Evolutionary conservation across 345 rosid species (phyloP), one percentile per base, ranked within the genome.

Genomic region (Noccaea caerulescens): DNA sequence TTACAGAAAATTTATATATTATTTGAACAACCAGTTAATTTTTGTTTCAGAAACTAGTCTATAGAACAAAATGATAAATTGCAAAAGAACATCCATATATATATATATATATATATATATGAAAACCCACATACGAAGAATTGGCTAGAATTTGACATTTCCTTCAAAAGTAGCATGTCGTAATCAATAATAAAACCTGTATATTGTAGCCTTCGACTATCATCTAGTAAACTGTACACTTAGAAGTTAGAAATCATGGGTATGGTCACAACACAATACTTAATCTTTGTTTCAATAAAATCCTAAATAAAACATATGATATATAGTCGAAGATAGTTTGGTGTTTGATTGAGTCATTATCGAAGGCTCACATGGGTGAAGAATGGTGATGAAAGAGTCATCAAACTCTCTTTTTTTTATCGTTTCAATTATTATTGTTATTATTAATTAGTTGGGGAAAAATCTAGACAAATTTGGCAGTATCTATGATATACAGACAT

Each of bases 361-460:
- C 80, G 63, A 53, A 68, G 60, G 39, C 43, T 73, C 96, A 84
- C 91, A 83, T 83, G 96, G 79, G 75, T 9, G 61, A 84, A 81
- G 80, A 84, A 85, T 85, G 88, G 77, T 56, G 47, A 56, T 45
- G 85, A 84, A 76, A 51, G 86, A 46, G 89, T 81, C 67, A 69
- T 62, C 51, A 69, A 69, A 63, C 58, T 41, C 34, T 58, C 1
- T 25, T 0, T 1, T 1, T 13, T 53, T 10, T 44, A 14, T 45
- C 11, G 7, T 68, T 61, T 53, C 38, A 62, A 54, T 69, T 69
- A 54, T 62, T 61, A 61, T 62, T 41, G 34, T 39, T 62, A 55
- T 75, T 53, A 61, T 68, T 68, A 75, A 44, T 84, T 58, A 70
- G 72, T 79, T 72, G 69, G 53, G 51, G 71, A 77, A 47, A 73